These are phyloP conservation scores for Chytriomyces hyalinus DNA, from an alignment of 192 early-diverging fungal genomes.

Conservation along the genomic window DNA sequence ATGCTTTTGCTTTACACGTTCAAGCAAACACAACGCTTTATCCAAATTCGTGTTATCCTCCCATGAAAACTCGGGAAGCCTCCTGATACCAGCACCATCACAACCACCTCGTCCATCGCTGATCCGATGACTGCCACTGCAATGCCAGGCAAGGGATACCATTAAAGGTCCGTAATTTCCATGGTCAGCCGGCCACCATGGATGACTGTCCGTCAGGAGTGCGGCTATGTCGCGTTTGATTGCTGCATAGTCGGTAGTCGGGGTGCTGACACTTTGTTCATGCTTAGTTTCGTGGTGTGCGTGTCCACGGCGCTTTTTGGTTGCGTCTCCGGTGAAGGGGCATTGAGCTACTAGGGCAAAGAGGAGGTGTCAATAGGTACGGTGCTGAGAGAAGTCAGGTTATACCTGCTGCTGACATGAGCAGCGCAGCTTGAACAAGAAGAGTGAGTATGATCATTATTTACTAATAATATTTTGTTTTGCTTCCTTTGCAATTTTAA, in stretches of 20 bases:
- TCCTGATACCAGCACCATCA: constrained; percentile 70
- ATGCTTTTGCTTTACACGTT: constrained; percentile 76
- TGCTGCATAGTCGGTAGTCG: constrained; percentile 11
- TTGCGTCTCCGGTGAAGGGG: too few species aligned
- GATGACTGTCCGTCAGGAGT: constrained; percentile 19
- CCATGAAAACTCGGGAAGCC: constrained; percentile 46
- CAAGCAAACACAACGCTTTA: constrained; percentile 72
- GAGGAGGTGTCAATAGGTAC: too few species aligned
- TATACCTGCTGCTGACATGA: too few species aligned
- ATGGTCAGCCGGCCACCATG: constrained; percentile 36
- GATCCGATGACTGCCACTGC: constrained; percentile 72
- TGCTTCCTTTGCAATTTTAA: too few species aligned
- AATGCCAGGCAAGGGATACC: constrained; percentile 85
- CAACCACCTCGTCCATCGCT: constrained; percentile 71
- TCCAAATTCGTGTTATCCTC: constrained; percentile 80
- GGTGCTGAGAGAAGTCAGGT: too few species aligned
- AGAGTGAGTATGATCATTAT: too few species aligned
- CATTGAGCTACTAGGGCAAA: too few species aligned
- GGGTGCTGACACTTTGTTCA: not conserved
- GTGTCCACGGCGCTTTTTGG: too few species aligned
- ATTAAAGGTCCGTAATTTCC: constrained; percentile 81
- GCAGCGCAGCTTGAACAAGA: too few species aligned
- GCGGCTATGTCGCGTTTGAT: constrained; percentile 26
- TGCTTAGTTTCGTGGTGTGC: too few species aligned
- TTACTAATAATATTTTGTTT: too few species aligned